phyloP scores from a whole-genome alignment of 1,139 yeast species.

The Trichomonascaceae sp. region DNA sequence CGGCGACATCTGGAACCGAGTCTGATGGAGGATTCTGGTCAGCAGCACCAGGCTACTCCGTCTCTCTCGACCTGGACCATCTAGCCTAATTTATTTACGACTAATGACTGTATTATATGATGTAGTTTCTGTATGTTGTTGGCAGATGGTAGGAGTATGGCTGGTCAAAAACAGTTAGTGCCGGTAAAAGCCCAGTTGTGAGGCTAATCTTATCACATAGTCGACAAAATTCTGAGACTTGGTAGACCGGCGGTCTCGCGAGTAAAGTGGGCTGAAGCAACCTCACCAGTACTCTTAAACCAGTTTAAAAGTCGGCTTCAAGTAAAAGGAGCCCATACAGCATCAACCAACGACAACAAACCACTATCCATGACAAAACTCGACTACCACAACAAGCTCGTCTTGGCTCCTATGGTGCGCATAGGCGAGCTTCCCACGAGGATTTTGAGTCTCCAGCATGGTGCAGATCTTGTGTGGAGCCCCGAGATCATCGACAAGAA shows the following conservation, averaged over 20 bases:
- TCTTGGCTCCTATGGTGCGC: constrained; percentile 88
- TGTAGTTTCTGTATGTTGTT: too few species aligned
- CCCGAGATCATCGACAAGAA: constrained; percentile 91
- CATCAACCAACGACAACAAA: neutral
- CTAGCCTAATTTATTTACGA: neutral
- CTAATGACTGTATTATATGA: neutral
- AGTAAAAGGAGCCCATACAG: too few species aligned
- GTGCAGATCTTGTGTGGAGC: constrained; percentile 83
- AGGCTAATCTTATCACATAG: too few species aligned
- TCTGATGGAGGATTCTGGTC: neutral
- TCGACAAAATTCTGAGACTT: too few species aligned
- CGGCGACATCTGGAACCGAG: neutral
- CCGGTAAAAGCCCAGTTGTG: too few species aligned
- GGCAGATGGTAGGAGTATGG: too few species aligned
- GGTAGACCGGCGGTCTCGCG: too few species aligned
- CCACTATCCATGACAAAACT: constrained; percentile 11
- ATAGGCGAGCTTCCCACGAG: constrained; percentile 91
- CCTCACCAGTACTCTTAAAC: too few species aligned
- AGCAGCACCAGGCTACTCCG: neutral
- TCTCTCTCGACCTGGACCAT: neutral
- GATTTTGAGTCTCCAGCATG: constrained; percentile 60
- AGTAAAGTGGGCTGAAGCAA: too few species aligned
- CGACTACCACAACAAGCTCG: constrained; percentile 56
- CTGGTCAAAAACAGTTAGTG: too few species aligned
- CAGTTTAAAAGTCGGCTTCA: too few species aligned